Evolutionary conservation across 1,139 yeast genomes (phyloP).

Genomic region (Pneumocystis murina): DNA sequence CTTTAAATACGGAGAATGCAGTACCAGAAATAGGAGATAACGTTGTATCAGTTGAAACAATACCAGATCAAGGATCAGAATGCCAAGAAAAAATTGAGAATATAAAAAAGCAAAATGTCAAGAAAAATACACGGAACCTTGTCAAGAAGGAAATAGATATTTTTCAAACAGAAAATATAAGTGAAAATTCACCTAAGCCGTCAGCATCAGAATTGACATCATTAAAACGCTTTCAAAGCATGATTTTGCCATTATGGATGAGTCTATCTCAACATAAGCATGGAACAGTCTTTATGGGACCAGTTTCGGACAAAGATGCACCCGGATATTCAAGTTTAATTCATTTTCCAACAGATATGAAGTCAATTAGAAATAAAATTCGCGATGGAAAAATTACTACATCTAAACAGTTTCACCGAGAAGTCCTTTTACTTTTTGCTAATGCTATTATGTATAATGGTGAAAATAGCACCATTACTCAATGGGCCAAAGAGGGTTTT

Average conservation of each 20-base stretch:
- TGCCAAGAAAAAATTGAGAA: background rate
- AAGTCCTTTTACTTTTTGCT: background rate
- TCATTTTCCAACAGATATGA: background rate
- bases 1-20: too few relatives aligned
- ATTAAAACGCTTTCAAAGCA: background rate
- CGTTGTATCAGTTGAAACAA: background rate
- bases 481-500: background rate
- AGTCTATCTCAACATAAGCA: background rate
- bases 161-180: background rate
- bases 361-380: background rate
- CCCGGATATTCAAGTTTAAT: background rate
- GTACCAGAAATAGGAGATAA: background rate
- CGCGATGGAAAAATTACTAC: conserved; percentile 1
- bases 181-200: background rate
- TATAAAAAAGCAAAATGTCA: background rate
- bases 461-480: background rate
- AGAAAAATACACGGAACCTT: background rate
- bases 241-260: conserved; percentile 1
- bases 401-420: background rate
- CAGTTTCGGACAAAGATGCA: background rate
- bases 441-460: conserved; percentile 1
- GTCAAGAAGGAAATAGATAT: background rate
- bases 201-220: background rate
- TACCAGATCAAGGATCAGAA: background rate
- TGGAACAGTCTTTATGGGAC: background rate